These are phyloP conservation scores for Amoebophrya sp. DNA, from an alignment of 169 alveolate species.

Conservation along the genomic window DNA sequence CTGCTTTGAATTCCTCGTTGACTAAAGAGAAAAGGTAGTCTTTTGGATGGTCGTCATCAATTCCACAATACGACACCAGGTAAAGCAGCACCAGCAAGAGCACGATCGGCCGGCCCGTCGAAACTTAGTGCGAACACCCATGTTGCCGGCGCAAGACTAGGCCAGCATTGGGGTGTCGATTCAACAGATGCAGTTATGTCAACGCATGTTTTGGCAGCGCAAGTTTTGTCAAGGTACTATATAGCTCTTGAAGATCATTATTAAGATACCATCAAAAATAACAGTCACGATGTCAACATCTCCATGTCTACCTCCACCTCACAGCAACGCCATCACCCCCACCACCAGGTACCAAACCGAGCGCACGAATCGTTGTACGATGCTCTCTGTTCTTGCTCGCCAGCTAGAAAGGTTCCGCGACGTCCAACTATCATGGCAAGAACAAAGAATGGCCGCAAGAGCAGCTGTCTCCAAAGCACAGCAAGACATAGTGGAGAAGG, in stretches of 20 bases:
- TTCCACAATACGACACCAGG: too few species aligned
- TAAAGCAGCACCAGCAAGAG: too few species aligned
- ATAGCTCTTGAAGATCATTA: too few species aligned
- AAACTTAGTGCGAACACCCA: not conserved
- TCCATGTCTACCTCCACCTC: not conserved
- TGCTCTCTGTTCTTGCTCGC: not conserved
- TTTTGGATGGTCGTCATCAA: too few species aligned
- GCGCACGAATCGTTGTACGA: not conserved
- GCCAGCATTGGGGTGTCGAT: not conserved
- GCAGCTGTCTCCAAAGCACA: not conserved
- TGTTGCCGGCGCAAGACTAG: not conserved
- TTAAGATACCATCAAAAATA: too few species aligned
- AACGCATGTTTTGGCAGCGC: not conserved
- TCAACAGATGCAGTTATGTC: not conserved
- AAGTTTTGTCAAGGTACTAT: not conserved
- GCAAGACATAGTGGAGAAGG: not conserved
- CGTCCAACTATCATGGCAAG: not conserved
- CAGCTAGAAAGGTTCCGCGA: slow-evolving; percentile 10
- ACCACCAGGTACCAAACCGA: not conserved
- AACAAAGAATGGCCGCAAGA: slow-evolving; percentile 8
- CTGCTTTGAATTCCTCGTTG: too few species aligned
- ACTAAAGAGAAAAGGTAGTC: too few species aligned
- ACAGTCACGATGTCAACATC: too few species aligned
- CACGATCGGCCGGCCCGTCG: not conserved
- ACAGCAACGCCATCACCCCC: not conserved